Evolutionary conservation across 257 asterid genomes (phyloP).

Genomic region (Solanum appendiculatum): DNA sequence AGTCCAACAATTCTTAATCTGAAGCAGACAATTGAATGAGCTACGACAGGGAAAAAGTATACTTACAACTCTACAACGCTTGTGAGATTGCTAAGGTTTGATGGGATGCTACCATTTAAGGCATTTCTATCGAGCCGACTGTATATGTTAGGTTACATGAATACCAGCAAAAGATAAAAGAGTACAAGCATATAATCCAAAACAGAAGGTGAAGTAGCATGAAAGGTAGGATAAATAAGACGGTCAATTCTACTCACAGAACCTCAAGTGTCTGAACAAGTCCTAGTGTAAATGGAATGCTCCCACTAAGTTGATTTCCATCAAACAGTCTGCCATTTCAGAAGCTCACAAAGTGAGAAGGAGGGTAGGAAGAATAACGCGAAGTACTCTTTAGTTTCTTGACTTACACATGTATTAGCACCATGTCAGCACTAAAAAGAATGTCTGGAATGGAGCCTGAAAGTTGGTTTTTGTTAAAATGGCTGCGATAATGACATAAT

Average conservation of each 20-base stretch:
- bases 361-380: not conserved
- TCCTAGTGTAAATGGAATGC: slow-evolving; percentile 67
- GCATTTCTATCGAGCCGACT: slow-evolving; percentile 86
- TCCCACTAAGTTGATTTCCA: slow-evolving; percentile 61
- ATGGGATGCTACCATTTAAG: slow-evolving; percentile 48
- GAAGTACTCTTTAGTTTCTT: not conserved
- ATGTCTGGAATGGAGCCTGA: slow-evolving; percentile 63
- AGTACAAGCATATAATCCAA: not conserved
- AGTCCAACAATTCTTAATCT: not conserved
- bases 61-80: slow-evolving; percentile 68
- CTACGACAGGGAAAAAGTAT: not conserved
- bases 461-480: slow-evolving; percentile 83
- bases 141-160: not conserved
- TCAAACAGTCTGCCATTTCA: slow-evolving; percentile 50
- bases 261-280: slow-evolving; percentile 75
- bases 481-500: slow-evolving; percentile 39
- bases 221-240: not conserved
- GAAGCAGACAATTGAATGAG: not conserved
- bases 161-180: not conserved
- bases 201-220: not conserved
- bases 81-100: slow-evolving; percentile 63
- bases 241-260: slow-evolving; percentile 59
- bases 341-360: not conserved
- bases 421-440: slow-evolving; percentile 65
- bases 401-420: slow-evolving; percentile 79